Percentiles rank a stretch among this genome's conserved stretches.
Evolutionary conservation across 2,329 filamentous ascomycete genomes (phyloP).

Genomic region (Penicillium sp.): DNA sequence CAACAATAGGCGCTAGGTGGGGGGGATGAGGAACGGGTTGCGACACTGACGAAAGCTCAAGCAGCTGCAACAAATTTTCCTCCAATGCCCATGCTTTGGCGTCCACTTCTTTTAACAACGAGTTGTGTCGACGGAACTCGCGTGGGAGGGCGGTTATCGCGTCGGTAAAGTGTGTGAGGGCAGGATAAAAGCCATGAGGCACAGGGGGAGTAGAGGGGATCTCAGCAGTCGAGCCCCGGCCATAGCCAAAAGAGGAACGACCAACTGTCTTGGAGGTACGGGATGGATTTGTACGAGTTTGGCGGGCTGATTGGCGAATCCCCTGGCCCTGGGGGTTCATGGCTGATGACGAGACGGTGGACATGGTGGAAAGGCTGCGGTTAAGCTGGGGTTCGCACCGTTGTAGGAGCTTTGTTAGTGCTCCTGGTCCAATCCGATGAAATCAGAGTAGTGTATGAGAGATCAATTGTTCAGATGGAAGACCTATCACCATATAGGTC

Average conservation of each 20-base stretch:
- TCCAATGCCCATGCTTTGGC: slow-evolving; percentile 92
- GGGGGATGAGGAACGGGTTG: slow-evolving; percentile 34
- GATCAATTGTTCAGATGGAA: slow-evolving; percentile 2
- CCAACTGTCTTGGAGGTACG: slow-evolving; percentile 49
- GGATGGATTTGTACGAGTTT: slow-evolving; percentile 52
- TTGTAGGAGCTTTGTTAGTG: slow-evolving; percentile 11
- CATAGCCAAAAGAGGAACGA: slow-evolving; percentile 42
- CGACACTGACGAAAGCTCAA: slow-evolving; percentile 48
- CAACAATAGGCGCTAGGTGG: slow-evolving; percentile 39
- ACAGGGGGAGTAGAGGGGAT: slow-evolving; percentile 32
- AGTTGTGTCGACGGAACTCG: slow-evolving; percentile 94
- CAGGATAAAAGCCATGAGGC: slow-evolving; percentile 61
- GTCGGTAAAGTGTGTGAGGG: slow-evolving; percentile 78
- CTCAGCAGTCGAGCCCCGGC: slow-evolving; percentile 32
- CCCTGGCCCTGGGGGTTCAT: slow-evolving; percentile 30
- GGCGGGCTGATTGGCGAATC: slow-evolving; percentile 41
- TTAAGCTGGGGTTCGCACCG: slow-evolving; percentile 12
- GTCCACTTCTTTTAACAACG: slow-evolving; percentile 94
- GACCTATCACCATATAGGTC: not conserved
- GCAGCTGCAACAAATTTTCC: slow-evolving; percentile 74
- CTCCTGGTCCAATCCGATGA: slow-evolving; percentile 7
- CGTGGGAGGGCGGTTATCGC: slow-evolving; percentile 88
- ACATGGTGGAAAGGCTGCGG: slow-evolving; percentile 21
- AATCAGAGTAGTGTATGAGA: not conserved
- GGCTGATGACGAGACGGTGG: slow-evolving; percentile 28